A percentile compares a stretch with the other conserved stretches of the same genome.
phyloP scores from a whole-genome alignment of 495 filamentous ascomycete species.

The Aspergillus conjunctus region DNA sequence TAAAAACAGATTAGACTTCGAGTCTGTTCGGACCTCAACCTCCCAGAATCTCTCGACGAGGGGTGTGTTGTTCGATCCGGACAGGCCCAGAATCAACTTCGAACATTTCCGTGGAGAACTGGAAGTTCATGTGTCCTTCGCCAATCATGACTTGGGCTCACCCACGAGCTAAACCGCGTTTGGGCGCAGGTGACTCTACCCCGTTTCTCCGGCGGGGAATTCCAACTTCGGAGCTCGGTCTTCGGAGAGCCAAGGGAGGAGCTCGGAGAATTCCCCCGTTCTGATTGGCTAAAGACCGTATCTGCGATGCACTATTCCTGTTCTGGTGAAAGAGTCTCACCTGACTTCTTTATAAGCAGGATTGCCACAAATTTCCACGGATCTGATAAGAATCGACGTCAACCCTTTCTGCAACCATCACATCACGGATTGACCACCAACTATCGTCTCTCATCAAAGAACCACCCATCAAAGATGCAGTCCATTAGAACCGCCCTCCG shows the following conservation, averaged over 20 bases:
- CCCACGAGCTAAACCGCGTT: neutral
- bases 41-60: neutral
- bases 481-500: conserved; percentile 21
- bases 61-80: neutral
- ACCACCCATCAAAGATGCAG: conserved; percentile 17
- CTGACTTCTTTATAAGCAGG: conserved; percentile 21
- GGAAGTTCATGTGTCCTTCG: neutral
- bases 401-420: conserved; percentile 18
- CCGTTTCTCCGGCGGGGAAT: neutral
- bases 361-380: conserved; percentile 15
- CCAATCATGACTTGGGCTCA: conserved; percentile 7
- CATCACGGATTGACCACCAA: neutral
- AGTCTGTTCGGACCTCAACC: neutral
- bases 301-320: conserved; percentile 4
- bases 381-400: conserved; percentile 23
- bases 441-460: neutral
- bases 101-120: conserved; percentile 4
- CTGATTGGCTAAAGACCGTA: conserved; percentile 5
- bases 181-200: neutral
- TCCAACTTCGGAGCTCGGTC: conserved; percentile 15
- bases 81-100: too few relatives aligned
- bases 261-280: conserved; percentile 11
- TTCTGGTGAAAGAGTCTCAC: neutral
- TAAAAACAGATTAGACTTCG: neutral
- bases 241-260: conserved; percentile 8